These are phyloP conservation scores for Suhomyces prunicola DNA, from an alignment of 805 yeast genomes.

Conservation along the genomic window DNA sequence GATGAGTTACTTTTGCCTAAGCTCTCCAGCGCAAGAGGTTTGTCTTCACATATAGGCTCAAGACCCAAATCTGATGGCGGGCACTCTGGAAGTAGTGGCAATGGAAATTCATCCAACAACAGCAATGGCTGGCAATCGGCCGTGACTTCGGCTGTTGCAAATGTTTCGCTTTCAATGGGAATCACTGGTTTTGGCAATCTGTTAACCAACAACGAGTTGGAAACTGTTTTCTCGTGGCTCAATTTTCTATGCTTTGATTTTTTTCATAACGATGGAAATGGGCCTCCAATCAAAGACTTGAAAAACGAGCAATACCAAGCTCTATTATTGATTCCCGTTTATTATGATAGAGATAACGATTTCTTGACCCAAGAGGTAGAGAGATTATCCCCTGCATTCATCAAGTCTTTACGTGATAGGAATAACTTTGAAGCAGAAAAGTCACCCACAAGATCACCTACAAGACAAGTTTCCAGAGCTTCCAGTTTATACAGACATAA, in stretches of 20 bases:
- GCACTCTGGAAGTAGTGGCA: slow-evolving; percentile 10
- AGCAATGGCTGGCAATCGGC: slow-evolving; percentile 40
- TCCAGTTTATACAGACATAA: slow-evolving; percentile 57
- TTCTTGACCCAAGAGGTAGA: slow-evolving; percentile 59
- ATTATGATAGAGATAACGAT: slow-evolving; percentile 51
- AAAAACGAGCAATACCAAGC: slow-evolving; percentile 64
- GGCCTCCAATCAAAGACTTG: slow-evolving; percentile 66
- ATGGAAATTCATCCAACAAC: neutral
- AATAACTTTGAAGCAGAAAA: slow-evolving; percentile 37
- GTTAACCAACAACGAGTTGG: slow-evolving; percentile 58
- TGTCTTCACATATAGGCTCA: slow-evolving; percentile 21
- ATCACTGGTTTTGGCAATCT: slow-evolving; percentile 53
- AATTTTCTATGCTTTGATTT: slow-evolving; percentile 63
- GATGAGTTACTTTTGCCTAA: slow-evolving; percentile 76
- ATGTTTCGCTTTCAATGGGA: slow-evolving; percentile 41
- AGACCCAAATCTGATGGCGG: slow-evolving; percentile 4
- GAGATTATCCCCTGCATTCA: slow-evolving; percentile 52
- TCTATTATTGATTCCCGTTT: slow-evolving; percentile 58
- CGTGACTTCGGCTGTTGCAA: slow-evolving; percentile 47
- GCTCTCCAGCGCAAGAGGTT: slow-evolving; percentile 44
- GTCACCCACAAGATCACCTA: neutral
- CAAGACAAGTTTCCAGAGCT: slow-evolving; percentile 23
- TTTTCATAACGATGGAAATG: slow-evolving; percentile 78
- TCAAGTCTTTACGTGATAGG: slow-evolving; percentile 46
- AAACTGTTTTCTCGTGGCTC: slow-evolving; percentile 70